phyloP scores from a whole-genome alignment of 257 asterid species.

The Nicotiana sylvestris region DNA sequence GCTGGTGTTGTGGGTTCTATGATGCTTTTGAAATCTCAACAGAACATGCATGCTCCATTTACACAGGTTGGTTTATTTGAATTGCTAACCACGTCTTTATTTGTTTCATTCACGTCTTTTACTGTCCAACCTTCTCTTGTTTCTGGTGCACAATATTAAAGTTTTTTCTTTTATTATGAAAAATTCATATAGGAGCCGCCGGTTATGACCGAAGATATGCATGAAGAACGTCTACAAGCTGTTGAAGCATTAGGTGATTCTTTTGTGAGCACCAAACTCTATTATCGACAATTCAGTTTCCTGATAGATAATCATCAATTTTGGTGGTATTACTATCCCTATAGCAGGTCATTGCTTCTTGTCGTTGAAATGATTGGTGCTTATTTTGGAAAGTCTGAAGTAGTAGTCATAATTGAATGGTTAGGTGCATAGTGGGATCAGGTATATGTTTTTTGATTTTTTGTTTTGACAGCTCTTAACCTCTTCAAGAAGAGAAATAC shows the following conservation, averaged over 20 bases:
- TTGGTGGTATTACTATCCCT: not conserved
- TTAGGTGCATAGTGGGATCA: not conserved
- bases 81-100: slow-evolving; percentile 14
- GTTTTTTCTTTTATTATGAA: not conserved
- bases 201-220: slow-evolving; percentile 96
- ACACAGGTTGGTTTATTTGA: slow-evolving; percentile 60
- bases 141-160: not conserved
- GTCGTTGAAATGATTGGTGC: too few species aligned
- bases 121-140: not conserved
- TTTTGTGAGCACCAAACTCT: slow-evolving; percentile 47
- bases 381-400: too few species aligned
- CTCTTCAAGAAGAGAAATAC: not conserved
- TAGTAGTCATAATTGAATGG: not conserved
- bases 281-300: not conserved
- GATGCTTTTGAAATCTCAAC: slow-evolving; percentile 75
- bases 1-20: slow-evolving; percentile 49
- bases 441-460: not conserved
- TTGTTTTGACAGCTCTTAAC: not conserved
- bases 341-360: too few species aligned
- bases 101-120: not conserved
- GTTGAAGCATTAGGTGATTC: slow-evolving; percentile 73
- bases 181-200: slow-evolving; percentile 65
- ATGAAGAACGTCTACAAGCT: slow-evolving; percentile 84
- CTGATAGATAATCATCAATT: slow-evolving; percentile 1
- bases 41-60: slow-evolving; percentile 66